Conservation (phyloP, 306 rosid genomes). For the Citrullus amarus region DNA sequence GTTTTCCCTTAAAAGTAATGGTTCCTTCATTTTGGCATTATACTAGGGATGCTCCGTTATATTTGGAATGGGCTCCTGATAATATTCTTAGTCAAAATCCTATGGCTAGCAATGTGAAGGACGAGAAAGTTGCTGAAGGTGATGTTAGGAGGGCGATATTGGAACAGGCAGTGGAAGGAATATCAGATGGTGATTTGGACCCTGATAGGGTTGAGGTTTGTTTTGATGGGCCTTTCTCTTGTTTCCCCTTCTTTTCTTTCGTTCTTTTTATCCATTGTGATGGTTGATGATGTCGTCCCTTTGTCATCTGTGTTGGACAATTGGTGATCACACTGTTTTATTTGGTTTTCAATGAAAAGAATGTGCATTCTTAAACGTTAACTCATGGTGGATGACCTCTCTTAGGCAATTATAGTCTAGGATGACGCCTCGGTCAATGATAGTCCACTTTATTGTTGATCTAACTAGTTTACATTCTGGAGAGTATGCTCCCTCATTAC, state of each 20-base stretch:
- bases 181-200: conserved; percentile 57
- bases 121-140: conserved; percentile 30
- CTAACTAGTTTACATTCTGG: neutral
- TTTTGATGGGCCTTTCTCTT: conserved; percentile 2
- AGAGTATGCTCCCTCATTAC: neutral
- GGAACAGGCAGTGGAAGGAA: conserved; percentile 51
- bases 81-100: conserved; percentile 47
- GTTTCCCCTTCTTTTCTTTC: neutral
- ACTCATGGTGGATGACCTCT: neutral
- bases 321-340: neutral
- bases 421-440: neutral
- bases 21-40: conserved; percentile 8
- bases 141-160: conserved; percentile 51
- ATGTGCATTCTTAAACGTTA: neutral
- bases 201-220: conserved; percentile 90
- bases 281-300: neutral
- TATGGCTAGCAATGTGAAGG: conserved; percentile 28
- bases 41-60: conserved; percentile 75
- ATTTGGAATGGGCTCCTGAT: conserved; percentile 93
- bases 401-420: neutral
- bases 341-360: neutral
- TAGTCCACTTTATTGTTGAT: neutral
- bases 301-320: neutral
- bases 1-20: neutral
- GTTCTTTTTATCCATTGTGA: neutral